Evolutionary conservation across 2,329 filamentous ascomycete genomes (phyloP).

Genomic region (Erysiphe neolycopersici): DNA sequence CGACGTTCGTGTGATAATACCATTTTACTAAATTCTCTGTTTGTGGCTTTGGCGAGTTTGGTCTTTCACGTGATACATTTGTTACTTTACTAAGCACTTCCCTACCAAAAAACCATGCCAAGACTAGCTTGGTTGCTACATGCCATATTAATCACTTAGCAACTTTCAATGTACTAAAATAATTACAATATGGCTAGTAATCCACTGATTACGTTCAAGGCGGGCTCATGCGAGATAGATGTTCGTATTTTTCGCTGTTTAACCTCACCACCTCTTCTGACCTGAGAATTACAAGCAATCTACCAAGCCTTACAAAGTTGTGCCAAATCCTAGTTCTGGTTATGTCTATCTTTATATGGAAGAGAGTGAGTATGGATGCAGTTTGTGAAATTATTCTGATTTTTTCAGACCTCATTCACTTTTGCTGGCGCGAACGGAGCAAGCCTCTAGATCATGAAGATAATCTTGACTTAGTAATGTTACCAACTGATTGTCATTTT

Average conservation of each 20-base stretch:
- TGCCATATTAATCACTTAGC: background rate
- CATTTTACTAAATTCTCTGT: background rate
- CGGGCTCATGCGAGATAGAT: constrained; percentile 63
- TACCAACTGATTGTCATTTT: constrained; percentile 72
- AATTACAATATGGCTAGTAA: constrained; percentile 40
- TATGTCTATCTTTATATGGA: constrained; percentile 84
- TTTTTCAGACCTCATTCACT: constrained; percentile 57
- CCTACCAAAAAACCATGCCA: background rate
- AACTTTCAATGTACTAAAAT: constrained; percentile 1
- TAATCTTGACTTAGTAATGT: constrained; percentile 65
- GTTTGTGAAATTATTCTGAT: background rate
- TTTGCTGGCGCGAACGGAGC: constrained; percentile 79
- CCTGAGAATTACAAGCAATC: constrained; percentile 16
- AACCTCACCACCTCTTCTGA: background rate
- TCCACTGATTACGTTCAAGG: constrained; percentile 89
- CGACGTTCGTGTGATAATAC: constrained; percentile 1
- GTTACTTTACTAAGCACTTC: background rate
- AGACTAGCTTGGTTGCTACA: background rate
- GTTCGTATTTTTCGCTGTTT: constrained; percentile 24
- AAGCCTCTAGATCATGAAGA: constrained; percentile 46
- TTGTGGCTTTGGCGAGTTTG: constrained; percentile 1
- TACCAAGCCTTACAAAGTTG: constrained; percentile 41
- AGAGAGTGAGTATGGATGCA: constrained; percentile 34
- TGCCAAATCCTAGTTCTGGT: constrained; percentile 43
- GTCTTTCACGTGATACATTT: background rate